These are phyloP conservation scores for Cicer cuneatum DNA, from an alignment of 306 rosid species.

Conservation along the genomic window DNA sequence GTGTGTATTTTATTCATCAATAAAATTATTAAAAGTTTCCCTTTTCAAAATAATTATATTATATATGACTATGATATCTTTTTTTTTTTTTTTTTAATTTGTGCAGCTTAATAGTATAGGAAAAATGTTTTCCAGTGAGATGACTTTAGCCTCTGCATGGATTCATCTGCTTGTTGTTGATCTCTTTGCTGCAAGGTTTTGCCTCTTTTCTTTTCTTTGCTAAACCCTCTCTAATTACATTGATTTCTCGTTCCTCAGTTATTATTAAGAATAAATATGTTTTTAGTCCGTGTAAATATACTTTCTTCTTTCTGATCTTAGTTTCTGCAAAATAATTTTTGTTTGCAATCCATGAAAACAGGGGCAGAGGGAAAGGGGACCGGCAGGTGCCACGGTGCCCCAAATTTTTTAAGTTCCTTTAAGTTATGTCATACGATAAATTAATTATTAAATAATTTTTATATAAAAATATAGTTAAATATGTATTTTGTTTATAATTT, in stretches of 20 bases:
- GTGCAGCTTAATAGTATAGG: slow-evolving; percentile 74
- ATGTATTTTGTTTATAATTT: no score
- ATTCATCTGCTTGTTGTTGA: slow-evolving; percentile 83
- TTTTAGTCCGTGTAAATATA: not conserved
- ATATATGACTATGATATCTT: slow-evolving; percentile 18
- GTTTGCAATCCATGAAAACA: no score
- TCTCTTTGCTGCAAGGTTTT: slow-evolving; percentile 90
- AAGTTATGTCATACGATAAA: no score
- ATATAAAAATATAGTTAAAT: no score
- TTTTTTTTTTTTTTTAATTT: not conserved
- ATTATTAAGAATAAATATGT: slow-evolving; percentile 1
- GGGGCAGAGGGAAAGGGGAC: no score
- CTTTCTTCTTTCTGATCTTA: not conserved
- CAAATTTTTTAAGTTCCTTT: no score
- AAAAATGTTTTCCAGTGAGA: slow-evolving; percentile 82
- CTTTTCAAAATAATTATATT: slow-evolving; percentile 13
- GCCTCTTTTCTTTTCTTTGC: slow-evolving; percentile 8
- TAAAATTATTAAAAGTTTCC: slow-evolving; percentile 10
- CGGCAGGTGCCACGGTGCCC: no score
- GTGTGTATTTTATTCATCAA: slow-evolving; percentile 50
- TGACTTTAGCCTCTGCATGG: slow-evolving; percentile 95
- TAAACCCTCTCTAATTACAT: no score
- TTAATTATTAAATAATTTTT: no score
- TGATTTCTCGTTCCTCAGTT: slow-evolving; percentile 12
- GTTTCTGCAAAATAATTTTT: not conserved